A percentile compares a stretch with the other conserved stretches of the same genome.
These are phyloP conservation scores for Pugionium dolabratum DNA, from an alignment of 345 rosid genomes.

Conservation along the genomic window DNA sequence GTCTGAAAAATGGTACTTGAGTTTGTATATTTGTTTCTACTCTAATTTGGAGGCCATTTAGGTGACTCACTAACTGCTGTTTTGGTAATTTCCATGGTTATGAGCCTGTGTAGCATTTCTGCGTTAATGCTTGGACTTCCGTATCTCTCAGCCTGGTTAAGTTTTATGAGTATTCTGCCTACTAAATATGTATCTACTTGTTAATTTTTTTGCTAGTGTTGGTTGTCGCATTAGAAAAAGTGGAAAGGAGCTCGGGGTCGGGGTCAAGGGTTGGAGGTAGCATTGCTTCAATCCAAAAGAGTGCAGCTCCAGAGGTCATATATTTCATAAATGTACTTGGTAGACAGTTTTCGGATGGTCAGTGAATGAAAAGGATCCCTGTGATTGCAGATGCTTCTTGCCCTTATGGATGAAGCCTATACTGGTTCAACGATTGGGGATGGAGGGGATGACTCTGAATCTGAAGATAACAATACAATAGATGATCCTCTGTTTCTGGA, in stretches of 20 bases:
- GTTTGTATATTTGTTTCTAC: neutral
- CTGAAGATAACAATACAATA: constrained; percentile 77
- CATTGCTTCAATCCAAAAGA: constrained; percentile 94
- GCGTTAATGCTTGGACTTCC: neutral
- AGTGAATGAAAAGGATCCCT: constrained; percentile 14
- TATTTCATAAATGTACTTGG: constrained; percentile 15
- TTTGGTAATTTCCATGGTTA: constrained; percentile 3
- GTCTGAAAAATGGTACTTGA: neutral
- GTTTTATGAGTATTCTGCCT: constrained; percentile 8
- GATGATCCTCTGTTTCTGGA: constrained; percentile 95
- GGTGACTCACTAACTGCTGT: constrained; percentile 8
- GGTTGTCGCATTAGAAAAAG: constrained; percentile 89
- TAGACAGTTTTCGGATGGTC: constrained; percentile 23
- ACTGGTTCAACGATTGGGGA: constrained; percentile 93
- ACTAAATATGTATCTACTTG: constrained; percentile 14
- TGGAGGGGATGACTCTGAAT: constrained; percentile 90
- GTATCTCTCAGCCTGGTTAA: constrained; percentile 7
- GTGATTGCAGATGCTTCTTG: constrained; percentile 82
- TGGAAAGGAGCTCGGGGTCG: constrained; percentile 72
- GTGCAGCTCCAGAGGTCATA: constrained; percentile 90
- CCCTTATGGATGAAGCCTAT: constrained; percentile 99
- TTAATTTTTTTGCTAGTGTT: constrained; percentile 53
- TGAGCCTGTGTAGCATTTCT: constrained; percentile 7
- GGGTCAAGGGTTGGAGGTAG: constrained; percentile 82
- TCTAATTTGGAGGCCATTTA: neutral